Conservation (phyloP, 345 rosid species). For the Salix dunnii region DNA sequence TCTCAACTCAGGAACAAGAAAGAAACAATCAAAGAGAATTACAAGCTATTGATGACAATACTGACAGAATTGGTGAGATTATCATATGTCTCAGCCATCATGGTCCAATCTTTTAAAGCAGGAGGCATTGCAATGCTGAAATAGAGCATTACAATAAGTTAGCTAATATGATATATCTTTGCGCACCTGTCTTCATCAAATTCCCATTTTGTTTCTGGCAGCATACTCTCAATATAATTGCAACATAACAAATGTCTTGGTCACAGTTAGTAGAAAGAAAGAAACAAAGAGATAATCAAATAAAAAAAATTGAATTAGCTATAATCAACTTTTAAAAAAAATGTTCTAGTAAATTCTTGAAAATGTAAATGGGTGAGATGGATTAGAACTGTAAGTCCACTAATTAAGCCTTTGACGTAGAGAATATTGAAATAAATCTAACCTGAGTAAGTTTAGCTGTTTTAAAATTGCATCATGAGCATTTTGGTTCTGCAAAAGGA, state of each 20-base stretch:
- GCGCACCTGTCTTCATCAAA: background rate
- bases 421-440: constrained; percentile 21
- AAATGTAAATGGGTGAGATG: background rate
- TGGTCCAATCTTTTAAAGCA: constrained; percentile 34
- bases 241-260: background rate
- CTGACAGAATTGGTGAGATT: constrained; percentile 46
- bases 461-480: constrained; percentile 76
- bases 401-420: background rate
- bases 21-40: constrained; percentile 15
- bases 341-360: background rate
- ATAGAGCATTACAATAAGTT: constrained; percentile 15
- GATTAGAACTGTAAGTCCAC: background rate
- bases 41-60: constrained; percentile 13
- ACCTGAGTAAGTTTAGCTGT: constrained; percentile 73
- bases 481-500: constrained; percentile 74
- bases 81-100: constrained; percentile 36
- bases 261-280: background rate
- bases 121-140: constrained; percentile 34
- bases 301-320: background rate
- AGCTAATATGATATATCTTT: constrained; percentile 15
- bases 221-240: background rate
- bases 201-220: constrained; percentile 6
- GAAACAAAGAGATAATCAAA: background rate
- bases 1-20: constrained; percentile 24
- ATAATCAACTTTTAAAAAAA: background rate